A percentile compares a stretch with the other conserved stretches of the same genome.
Evolutionary conservation across 805 yeast species (phyloP).

Genomic region (Yamadazyma endophytica): DNA sequence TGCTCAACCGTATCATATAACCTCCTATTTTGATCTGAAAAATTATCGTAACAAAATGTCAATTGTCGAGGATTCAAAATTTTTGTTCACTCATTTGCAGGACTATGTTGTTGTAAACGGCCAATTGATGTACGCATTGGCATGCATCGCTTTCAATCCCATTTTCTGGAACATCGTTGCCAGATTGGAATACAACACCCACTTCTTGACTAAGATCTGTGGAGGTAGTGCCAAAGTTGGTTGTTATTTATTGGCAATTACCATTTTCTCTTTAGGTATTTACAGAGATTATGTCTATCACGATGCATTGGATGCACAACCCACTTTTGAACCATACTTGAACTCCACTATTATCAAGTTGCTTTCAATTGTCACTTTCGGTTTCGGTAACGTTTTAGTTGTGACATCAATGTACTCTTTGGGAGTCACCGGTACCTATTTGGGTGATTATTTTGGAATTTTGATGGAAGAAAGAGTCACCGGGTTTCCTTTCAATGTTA

Average conservation of each 20-base stretch:
- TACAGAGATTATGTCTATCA: slow-evolving; percentile 74
- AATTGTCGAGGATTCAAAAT: slow-evolving; percentile 14
- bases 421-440: slow-evolving; percentile 93
- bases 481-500: slow-evolving; percentile 87
- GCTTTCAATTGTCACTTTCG: slow-evolving; percentile 56
- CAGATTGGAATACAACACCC: slow-evolving; percentile 75
- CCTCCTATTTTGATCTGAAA: too few relatives aligned
- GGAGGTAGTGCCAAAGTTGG: slow-evolving; percentile 69
- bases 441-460: slow-evolving; percentile 97
- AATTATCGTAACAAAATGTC: too few relatives aligned
- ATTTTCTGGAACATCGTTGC: slow-evolving; percentile 95
- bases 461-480: slow-evolving; percentile 87
- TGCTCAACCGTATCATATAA: too few relatives aligned
- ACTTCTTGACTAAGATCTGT: slow-evolving; percentile 67
- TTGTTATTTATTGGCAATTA: slow-evolving; percentile 77
- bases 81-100: slow-evolving; percentile 14
- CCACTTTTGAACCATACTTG: slow-evolving; percentile 53
- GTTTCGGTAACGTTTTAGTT: slow-evolving; percentile 76
- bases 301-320: slow-evolving; percentile 67
- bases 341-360: slow-evolving; percentile 34
- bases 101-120: slow-evolving; percentile 19
- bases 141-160: slow-evolving; percentile 84
- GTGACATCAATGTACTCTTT: slow-evolving; percentile 83
- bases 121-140: slow-evolving; percentile 41
- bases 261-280: slow-evolving; percentile 84